Percentiles rank a stretch among this genome's conserved stretches.
These are phyloP conservation scores for Cryptococcus sp. DNA, from an alignment of 1,284 basidiomycete genomes.

Conservation along the genomic window DNA sequence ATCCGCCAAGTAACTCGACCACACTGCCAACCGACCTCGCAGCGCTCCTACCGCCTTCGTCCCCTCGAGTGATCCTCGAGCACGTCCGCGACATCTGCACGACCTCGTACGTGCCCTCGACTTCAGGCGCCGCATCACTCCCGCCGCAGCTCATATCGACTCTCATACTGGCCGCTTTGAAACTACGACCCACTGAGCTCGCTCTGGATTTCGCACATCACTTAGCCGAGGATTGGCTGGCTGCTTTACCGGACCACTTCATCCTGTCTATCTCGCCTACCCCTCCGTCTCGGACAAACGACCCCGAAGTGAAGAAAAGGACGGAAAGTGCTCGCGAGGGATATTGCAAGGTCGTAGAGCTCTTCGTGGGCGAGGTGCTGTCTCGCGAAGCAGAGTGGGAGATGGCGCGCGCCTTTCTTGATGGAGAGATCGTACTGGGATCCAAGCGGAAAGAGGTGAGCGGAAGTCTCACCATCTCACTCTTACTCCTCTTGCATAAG, in stretches of 20 bases:
- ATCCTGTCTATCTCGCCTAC: conserved; percentile 29
- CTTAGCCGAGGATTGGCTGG: conserved; percentile 42
- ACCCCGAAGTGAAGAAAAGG: conserved; percentile 23
- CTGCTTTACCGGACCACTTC: conserved; percentile 36
- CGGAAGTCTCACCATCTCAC: not conserved
- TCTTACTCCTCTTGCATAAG: not conserved
- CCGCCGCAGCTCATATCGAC: conserved; percentile 44
- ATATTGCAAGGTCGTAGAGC: conserved; percentile 48
- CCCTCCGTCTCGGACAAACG: not conserved
- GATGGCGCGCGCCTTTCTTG: conserved; percentile 48
- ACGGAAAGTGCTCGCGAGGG: conserved; percentile 44
- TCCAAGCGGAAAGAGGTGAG: conserved; percentile 50
- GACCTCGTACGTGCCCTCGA: conserved; percentile 12
- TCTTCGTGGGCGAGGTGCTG: conserved; percentile 50
- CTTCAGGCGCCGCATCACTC: conserved; percentile 16
- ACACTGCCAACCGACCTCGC: conserved; percentile 28
- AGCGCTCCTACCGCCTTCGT: conserved; percentile 23
- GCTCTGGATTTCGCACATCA: conserved; percentile 38
- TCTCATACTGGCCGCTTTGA: conserved; percentile 44
- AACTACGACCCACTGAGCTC: conserved; percentile 32
- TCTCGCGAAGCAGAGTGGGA: conserved; percentile 48
- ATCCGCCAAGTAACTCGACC: conserved; percentile 29
- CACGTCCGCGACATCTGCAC: conserved; percentile 1
- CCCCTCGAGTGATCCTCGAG: conserved; percentile 23
- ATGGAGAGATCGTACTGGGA: conserved; percentile 44